Evolutionary conservation across 202 grass and related monocot species (phyloP).

Genomic region (Hordeum pubiflorum): DNA sequence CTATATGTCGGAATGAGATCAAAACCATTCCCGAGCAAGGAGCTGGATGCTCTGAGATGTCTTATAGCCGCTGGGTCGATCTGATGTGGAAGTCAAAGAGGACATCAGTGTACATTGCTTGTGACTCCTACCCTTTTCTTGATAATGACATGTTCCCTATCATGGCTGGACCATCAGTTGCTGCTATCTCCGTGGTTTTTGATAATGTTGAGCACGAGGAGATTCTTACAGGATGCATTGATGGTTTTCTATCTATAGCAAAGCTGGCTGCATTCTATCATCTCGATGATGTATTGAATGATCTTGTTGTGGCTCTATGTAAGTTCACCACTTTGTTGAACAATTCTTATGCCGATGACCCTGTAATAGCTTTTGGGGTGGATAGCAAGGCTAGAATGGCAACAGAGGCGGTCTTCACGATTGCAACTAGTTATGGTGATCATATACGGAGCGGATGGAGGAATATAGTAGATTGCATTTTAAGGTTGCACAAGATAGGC

Average conservation of each 20-base stretch:
- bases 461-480: slow-evolving; percentile 86
- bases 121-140: slow-evolving; percentile 63
- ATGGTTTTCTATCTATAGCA: slow-evolving; percentile 84
- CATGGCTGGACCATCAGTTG: slow-evolving; percentile 84
- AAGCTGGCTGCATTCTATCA: slow-evolving; percentile 90
- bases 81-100: slow-evolving; percentile 82
- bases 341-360: slow-evolving; percentile 59
- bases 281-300: slow-evolving; percentile 84
- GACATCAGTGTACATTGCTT: slow-evolving; percentile 69
- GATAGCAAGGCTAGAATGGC: slow-evolving; percentile 93
- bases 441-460: slow-evolving; percentile 80
- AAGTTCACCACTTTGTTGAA: slow-evolving; percentile 87
- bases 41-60: slow-evolving; percentile 81
- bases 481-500: slow-evolving; percentile 81
- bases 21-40: slow-evolving; percentile 82
- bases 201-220: slow-evolving; percentile 84
- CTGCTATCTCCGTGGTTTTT: slow-evolving; percentile 97
- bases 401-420: slow-evolving; percentile 84
- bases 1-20: slow-evolving; percentile 93
- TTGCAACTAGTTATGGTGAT: slow-evolving; percentile 93
- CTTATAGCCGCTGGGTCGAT: slow-evolving; percentile 92
- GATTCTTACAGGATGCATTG: slow-evolving; percentile 64
- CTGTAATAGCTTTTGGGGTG: slow-evolving; percentile 75
- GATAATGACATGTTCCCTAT: slow-evolving; percentile 91
- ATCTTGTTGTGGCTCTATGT: slow-evolving; percentile 87